phyloP scores from a whole-genome alignment of 768 basidiomycete species.

The Termitomyces sp. region DNA sequence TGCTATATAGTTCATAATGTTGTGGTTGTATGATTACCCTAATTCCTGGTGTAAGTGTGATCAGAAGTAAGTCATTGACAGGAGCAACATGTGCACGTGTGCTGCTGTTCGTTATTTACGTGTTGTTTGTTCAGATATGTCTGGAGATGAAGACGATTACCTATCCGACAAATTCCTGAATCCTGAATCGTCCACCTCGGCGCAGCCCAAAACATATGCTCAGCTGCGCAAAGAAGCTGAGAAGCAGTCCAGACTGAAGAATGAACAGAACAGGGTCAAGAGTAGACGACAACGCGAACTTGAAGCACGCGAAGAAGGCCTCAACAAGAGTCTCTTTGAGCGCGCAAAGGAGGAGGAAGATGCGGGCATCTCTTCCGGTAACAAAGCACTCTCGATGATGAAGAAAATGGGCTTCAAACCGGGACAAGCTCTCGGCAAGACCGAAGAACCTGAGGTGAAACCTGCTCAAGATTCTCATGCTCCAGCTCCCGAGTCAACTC shows the following conservation, averaged over 20 bases:
- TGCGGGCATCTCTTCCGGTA: slow-evolving; percentile 45
- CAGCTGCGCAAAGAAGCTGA: slow-evolving; percentile 66
- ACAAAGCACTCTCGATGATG: slow-evolving; percentile 86
- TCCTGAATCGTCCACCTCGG: slow-evolving; percentile 28
- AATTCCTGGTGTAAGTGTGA: slow-evolving; percentile 5
- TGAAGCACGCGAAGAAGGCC: slow-evolving; percentile 72
- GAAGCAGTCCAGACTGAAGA: slow-evolving; percentile 52
- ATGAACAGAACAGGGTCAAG: slow-evolving; percentile 64
- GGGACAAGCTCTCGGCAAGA: slow-evolving; percentile 68
- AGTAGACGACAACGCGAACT: slow-evolving; percentile 64
- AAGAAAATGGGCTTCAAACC: slow-evolving; percentile 92
- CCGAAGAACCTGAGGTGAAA: slow-evolving; percentile 18
- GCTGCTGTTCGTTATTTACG: slow-evolving; percentile 9
- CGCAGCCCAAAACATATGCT: slow-evolving; percentile 57
- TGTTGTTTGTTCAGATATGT: slow-evolving; percentile 38
- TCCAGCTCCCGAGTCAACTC: background rate
- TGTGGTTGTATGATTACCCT: slow-evolving; percentile 17
- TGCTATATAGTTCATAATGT: slow-evolving; percentile 31
- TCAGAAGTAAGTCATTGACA: background rate
- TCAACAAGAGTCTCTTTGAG: slow-evolving; percentile 78
- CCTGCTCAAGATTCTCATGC: slow-evolving; percentile 4
- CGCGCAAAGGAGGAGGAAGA: slow-evolving; percentile 63
- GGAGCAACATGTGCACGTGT: background rate
- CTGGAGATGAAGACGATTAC: slow-evolving; percentile 70
- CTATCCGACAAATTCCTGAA: slow-evolving; percentile 82